Evolutionary conservation across 164 flowering plant genomes (phyloP).

Genomic region (Chimonanthus praecox): DNA sequence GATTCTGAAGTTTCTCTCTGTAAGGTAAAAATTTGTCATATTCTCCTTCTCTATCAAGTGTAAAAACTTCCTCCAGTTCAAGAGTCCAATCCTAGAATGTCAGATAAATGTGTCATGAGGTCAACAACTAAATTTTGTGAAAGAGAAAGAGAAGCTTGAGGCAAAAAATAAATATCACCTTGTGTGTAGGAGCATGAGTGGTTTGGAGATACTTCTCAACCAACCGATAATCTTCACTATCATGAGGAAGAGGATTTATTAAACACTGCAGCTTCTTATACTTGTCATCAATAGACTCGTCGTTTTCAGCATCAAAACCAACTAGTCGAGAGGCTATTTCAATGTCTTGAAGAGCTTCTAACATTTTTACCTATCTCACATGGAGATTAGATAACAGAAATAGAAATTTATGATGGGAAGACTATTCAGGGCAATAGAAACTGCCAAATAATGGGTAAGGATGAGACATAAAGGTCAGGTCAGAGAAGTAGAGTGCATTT

Average conservation of each 20-base stretch:
- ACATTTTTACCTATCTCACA: constrained; percentile 74
- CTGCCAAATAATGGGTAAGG: too few relatives aligned
- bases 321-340: constrained; percentile 94
- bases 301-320: constrained; percentile 74
- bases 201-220: constrained; percentile 78
- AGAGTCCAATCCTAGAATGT: constrained; percentile 75
- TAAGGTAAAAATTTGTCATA: constrained; percentile 63
- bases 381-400: neutral
- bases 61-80: constrained; percentile 90
- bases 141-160: neutral
- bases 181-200: constrained; percentile 96
- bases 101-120: neutral
- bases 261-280: constrained; percentile 70
- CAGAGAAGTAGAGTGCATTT: neutral
- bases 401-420: neutral
- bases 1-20: constrained; percentile 68
- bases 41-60: constrained; percentile 89
- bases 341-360: constrained; percentile 94
- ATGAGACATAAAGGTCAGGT: neutral
- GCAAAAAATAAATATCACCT: constrained; percentile 31
- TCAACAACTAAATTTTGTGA: constrained; percentile 2
- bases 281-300: constrained; percentile 81
- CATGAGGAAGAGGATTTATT: constrained; percentile 64
- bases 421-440: neutral
- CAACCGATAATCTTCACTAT: constrained; percentile 69